Evolutionary conservation across 2,329 filamentous ascomycete genomes (phyloP).

Genomic region (Lachnellula occidentalis): DNA sequence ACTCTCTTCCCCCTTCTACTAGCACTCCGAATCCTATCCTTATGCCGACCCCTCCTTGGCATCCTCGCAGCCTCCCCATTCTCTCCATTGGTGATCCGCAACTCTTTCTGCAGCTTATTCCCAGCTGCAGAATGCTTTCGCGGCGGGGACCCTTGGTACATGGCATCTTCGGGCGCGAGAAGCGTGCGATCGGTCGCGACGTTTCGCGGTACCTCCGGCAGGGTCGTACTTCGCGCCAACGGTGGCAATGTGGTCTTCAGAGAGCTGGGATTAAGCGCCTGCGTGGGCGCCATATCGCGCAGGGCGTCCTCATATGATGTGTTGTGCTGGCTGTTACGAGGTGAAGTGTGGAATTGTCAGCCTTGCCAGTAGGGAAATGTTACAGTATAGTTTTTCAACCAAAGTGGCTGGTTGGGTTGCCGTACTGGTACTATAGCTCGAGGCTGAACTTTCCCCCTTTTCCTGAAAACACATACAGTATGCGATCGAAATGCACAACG

Average conservation of each 20-base stretch:
- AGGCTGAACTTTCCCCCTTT: no score
- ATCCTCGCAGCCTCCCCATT: conserved; percentile 13
- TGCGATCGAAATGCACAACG: no score
- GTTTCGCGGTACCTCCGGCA: conserved; percentile 12
- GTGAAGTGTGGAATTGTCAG: conserved; percentile 6
- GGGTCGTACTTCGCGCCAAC: conserved; percentile 23
- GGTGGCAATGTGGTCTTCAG: conserved; percentile 19
- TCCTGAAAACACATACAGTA: no score
- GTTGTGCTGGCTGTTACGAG: neutral
- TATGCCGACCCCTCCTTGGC: conserved; percentile 23
- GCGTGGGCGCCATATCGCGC: conserved; percentile 28
- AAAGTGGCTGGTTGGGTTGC: no score
- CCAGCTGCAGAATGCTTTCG: conserved; percentile 39
- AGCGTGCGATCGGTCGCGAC: conserved; percentile 51
- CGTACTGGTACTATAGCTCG: no score
- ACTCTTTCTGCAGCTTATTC: conserved; percentile 38
- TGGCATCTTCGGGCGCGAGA: conserved; percentile 81
- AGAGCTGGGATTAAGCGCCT: conserved; percentile 18
- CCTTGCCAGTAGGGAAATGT: neutral
- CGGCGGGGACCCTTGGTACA: conserved; percentile 57
- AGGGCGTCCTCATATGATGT: conserved; percentile 13
- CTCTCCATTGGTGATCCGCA: conserved; percentile 27
- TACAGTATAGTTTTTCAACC: no score
- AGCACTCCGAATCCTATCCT: conserved; percentile 40
- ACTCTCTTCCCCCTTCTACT: conserved; percentile 60